Percentiles rank a stretch among this genome's conserved stretches.
Conservation (phyloP, 2,329 filamentous ascomycete genomes). For the Cryphonectria nitschkei region DNA sequence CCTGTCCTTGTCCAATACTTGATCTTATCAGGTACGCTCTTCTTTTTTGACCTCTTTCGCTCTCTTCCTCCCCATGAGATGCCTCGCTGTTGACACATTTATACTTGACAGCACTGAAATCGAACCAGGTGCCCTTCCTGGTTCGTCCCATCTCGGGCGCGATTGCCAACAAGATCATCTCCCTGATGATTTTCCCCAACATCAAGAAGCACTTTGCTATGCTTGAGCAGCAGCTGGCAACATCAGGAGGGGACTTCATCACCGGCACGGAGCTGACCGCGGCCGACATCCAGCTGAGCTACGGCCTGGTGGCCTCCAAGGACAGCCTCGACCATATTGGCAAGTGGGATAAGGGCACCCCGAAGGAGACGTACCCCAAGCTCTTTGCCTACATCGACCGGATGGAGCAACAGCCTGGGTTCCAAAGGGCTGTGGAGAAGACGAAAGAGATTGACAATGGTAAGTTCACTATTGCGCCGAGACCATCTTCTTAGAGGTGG, state of each 20-base stretch:
- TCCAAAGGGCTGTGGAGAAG: slow-evolving; percentile 51
- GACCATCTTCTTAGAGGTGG: slow-evolving; percentile 11
- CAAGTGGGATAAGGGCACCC: slow-evolving; percentile 39
- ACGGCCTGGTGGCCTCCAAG: slow-evolving; percentile 51
- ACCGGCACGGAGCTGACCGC: slow-evolving; percentile 54
- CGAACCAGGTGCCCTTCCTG: slow-evolving; percentile 53
- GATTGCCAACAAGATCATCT: slow-evolving; percentile 49
- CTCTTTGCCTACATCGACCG: slow-evolving; percentile 51
- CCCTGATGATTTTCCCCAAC: slow-evolving; percentile 51
- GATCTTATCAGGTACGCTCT: slow-evolving; percentile 55
- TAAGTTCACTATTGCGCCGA: slow-evolving; percentile 38
- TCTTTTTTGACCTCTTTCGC: neutral
- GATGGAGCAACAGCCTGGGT: slow-evolving; percentile 52
- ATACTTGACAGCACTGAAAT: slow-evolving; percentile 45
- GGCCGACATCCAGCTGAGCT: slow-evolving; percentile 59
- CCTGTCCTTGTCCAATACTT: slow-evolving; percentile 67
- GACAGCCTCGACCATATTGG: slow-evolving; percentile 46
- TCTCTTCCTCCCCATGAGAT: neutral
- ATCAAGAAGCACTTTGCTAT: slow-evolving; percentile 51
- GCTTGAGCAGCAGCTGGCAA: slow-evolving; percentile 53
- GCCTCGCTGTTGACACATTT: neutral
- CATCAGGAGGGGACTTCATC: slow-evolving; percentile 51
- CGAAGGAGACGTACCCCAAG: slow-evolving; percentile 43
- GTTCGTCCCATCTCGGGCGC: slow-evolving; percentile 54
- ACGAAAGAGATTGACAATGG: slow-evolving; percentile 53